Evolutionary conservation across 1,139 yeast genomes (phyloP).

Genomic region (Kurtzmaniella quercitrusa): DNA sequence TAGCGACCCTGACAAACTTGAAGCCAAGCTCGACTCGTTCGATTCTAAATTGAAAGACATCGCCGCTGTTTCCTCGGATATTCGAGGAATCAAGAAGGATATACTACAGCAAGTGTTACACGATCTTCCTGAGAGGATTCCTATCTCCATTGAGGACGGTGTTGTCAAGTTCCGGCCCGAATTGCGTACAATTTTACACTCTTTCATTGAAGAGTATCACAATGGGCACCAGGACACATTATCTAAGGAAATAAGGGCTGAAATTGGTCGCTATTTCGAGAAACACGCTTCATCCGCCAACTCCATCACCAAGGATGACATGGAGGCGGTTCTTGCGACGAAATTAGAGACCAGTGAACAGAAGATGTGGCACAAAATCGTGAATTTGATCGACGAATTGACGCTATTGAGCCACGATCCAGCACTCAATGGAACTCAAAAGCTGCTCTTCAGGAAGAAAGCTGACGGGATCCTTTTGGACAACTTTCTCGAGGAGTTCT

Average conservation of each 20-base stretch:
- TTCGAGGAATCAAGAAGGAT: constrained; percentile 18
- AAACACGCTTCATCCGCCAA: not conserved
- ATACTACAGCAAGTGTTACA: constrained; percentile 19
- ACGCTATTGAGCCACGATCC: constrained; percentile 7
- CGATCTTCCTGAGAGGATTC: constrained; percentile 27
- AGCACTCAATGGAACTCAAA: constrained; percentile 7
- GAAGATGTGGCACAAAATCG: constrained; percentile 21
- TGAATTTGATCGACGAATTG: constrained; percentile 24
- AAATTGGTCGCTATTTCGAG: constrained; percentile 11
- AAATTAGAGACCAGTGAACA: constrained; percentile 23
- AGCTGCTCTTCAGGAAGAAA: constrained; percentile 8
- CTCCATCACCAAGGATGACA: constrained; percentile 11
- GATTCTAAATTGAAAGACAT: constrained; percentile 17
- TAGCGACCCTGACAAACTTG: constrained; percentile 13
- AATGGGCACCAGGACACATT: constrained; percentile 10
- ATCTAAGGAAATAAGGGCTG: not conserved
- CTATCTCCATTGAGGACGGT: constrained; percentile 29
- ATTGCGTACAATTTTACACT: constrained; percentile 33
- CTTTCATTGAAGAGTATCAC: constrained; percentile 29
- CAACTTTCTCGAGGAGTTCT: constrained; percentile 28
- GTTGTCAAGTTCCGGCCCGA: constrained; percentile 39
- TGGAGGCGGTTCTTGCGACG: constrained; percentile 19
- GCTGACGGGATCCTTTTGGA: constrained; percentile 17
- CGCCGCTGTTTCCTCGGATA: constrained; percentile 13
- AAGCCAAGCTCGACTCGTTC: constrained; percentile 16